Percentiles rank a stretch among this genome's conserved stretches.
These are phyloP conservation scores for Saccharomyces pastorianus DNA, from an alignment of 1,139 yeast genomes.

Conservation along the genomic window DNA sequence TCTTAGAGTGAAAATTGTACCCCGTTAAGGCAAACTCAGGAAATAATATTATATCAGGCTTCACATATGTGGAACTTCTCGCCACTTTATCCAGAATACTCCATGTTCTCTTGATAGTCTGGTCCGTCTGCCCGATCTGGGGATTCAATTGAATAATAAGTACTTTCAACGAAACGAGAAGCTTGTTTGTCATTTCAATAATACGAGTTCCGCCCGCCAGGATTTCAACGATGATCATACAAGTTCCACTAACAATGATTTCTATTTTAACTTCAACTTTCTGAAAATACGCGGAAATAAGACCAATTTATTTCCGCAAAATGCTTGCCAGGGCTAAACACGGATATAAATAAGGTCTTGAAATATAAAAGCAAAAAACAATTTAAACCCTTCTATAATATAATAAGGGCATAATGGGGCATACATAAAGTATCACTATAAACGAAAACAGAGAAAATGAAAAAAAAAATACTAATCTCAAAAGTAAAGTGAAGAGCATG, in stretches of 20 bases:
- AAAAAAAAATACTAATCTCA: neutral
- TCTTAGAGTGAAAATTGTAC: conserved; percentile 51
- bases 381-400: too few species aligned
- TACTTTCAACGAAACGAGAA: conserved; percentile 40
- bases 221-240: neutral
- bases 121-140: conserved; percentile 48
- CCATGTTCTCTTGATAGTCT: conserved; percentile 45
- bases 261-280: too few species aligned
- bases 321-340: too few species aligned
- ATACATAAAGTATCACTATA: too few species aligned
- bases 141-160: conserved; percentile 71
- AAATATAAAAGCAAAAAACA: too few species aligned
- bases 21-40: conserved; percentile 88
- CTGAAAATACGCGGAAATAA: too few species aligned
- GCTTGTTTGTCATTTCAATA: conserved; percentile 3
- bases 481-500: too few species aligned
- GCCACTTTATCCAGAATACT: conserved; percentile 21
- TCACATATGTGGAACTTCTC: conserved; percentile 12
- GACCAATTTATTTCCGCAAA: too few species aligned
- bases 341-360: too few species aligned
- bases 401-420: too few species aligned
- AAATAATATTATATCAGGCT: conserved; percentile 58
- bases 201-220: neutral
- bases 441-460: neutral
- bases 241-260: too few species aligned